These are phyloP conservation scores for Spongospora subterranea DNA, from an alignment of 208 protist species.

Conservation along the genomic window DNA sequence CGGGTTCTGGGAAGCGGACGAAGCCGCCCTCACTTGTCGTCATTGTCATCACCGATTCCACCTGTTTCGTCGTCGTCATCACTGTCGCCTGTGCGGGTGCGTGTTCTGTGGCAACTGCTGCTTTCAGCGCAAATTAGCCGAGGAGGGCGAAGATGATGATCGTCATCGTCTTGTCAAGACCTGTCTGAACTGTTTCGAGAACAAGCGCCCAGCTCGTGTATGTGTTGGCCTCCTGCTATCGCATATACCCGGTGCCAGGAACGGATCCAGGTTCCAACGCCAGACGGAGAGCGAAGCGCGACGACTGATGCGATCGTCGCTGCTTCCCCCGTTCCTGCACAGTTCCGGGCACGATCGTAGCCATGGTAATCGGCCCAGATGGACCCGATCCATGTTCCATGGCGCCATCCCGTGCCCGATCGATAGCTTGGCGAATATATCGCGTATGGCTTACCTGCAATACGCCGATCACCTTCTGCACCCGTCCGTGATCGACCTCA, in stretches of 20 bases:
- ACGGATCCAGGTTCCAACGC: not conserved
- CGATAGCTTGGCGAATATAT: not conserved
- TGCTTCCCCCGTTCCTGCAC: too few relatives aligned
- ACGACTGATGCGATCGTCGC: not conserved
- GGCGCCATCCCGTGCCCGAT: not conserved
- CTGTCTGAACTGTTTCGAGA: not conserved
- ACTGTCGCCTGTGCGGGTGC: not conserved
- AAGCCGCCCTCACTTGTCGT: not conserved
- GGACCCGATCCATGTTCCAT: not conserved
- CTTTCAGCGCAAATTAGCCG: not conserved
- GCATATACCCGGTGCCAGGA: not conserved
- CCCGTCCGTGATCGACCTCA: not conserved
- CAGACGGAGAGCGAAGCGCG: not conserved
- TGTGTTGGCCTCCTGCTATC: not conserved
- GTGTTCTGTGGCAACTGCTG: not conserved
- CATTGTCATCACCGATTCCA: not conserved
- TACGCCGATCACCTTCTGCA: not conserved
- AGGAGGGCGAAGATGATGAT: not conserved
- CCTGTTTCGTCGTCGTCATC: not conserved
- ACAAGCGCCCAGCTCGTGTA: not conserved
- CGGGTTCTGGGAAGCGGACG: not conserved
- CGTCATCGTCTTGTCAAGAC: not conserved
- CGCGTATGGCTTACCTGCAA: not conserved
- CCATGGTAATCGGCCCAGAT: not conserved
- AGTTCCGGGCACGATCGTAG: too few relatives aligned